These are phyloP conservation scores for Acer yangbiense DNA, from an alignment of 345 rosid genomes.

Conservation along the genomic window DNA sequence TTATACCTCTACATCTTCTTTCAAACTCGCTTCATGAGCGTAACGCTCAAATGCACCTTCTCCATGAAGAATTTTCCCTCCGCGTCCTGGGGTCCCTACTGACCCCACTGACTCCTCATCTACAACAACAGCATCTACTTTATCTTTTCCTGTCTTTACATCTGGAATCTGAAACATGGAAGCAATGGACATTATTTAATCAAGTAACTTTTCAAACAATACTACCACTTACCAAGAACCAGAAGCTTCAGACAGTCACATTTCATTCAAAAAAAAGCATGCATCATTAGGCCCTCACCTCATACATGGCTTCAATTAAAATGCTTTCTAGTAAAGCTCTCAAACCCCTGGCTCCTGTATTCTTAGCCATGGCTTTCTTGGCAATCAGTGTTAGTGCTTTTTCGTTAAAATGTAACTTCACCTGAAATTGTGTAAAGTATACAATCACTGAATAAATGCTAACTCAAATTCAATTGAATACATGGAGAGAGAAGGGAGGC, in stretches of 20 bases:
- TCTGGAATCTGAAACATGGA: conserved; percentile 80
- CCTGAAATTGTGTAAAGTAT: conserved; percentile 50
- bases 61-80: conserved; percentile 76
- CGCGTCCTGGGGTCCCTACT: conserved; percentile 54
- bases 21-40: conserved; percentile 42
- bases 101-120: conserved; percentile 79
- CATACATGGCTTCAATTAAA: conserved; percentile 94
- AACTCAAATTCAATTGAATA: background rate
- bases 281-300: conserved; percentile 45
- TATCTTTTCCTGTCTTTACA: conserved; percentile 54
- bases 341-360: conserved; percentile 95
- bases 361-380: conserved; percentile 82
- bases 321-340: conserved; percentile 87
- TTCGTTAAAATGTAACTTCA: conserved; percentile 81
- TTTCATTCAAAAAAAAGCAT: background rate
- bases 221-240: conserved; percentile 1
- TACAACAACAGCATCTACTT: conserved; percentile 80
- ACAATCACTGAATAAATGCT: background rate
- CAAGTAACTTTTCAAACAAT: background rate
- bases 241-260: background rate
- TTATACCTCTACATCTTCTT: conserved; percentile 55
- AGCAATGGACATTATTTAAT: conserved; percentile 3
- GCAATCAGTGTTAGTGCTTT: conserved; percentile 78
- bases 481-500: background rate
- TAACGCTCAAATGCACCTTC: conserved; percentile 72